A percentile compares a stretch with the other conserved stretches of the same genome.
These are phyloP conservation scores for Elasticomyces elasticus DNA, from an alignment of 495 filamentous ascomycete genomes.

Conservation along the genomic window DNA sequence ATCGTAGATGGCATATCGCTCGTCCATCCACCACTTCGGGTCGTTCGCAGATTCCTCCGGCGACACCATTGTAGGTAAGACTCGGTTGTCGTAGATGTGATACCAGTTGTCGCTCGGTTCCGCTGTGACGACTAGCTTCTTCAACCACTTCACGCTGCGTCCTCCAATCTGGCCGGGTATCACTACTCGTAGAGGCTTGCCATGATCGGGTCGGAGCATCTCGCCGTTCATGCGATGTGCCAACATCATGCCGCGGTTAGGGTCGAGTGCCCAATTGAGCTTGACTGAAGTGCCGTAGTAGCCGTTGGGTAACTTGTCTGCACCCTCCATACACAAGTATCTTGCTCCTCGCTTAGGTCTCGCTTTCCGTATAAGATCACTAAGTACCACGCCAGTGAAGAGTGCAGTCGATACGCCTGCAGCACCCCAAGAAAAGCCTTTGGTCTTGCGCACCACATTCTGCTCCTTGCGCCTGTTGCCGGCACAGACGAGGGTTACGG, in stretches of 20 bases:
- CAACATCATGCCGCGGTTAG: constrained; percentile 77
- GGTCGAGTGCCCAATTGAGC: constrained; percentile 80
- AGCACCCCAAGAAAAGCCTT: constrained; percentile 93
- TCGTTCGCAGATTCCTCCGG: constrained; percentile 72
- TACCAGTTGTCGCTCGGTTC: constrained; percentile 91
- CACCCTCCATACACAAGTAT: constrained; percentile 67
- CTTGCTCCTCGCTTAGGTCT: constrained; percentile 59
- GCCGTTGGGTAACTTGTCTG: constrained; percentile 59
- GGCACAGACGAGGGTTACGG: constrained; percentile 86
- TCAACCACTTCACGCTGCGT: constrained; percentile 92
- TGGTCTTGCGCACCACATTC: constrained; percentile 81
- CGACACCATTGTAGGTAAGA: constrained; percentile 77
- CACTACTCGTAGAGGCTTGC: constrained; percentile 71
- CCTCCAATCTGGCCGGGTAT: constrained; percentile 93
- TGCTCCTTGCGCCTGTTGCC: constrained; percentile 93
- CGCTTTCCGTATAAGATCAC: constrained; percentile 60
- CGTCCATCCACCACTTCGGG: constrained; percentile 77
- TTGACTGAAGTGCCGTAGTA: constrained; percentile 85
- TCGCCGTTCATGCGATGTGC: constrained; percentile 93
- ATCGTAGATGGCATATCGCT: constrained; percentile 91
- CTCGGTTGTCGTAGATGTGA: constrained; percentile 89
- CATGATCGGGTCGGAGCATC: constrained; percentile 73
- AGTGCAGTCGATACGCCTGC: constrained; percentile 82
- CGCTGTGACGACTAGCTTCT: constrained; percentile 67
- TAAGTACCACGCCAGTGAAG: constrained; percentile 75